Conservation (phyloP, 371 early-diverging fungal species). For the Fennellomyces sp. region DNA sequence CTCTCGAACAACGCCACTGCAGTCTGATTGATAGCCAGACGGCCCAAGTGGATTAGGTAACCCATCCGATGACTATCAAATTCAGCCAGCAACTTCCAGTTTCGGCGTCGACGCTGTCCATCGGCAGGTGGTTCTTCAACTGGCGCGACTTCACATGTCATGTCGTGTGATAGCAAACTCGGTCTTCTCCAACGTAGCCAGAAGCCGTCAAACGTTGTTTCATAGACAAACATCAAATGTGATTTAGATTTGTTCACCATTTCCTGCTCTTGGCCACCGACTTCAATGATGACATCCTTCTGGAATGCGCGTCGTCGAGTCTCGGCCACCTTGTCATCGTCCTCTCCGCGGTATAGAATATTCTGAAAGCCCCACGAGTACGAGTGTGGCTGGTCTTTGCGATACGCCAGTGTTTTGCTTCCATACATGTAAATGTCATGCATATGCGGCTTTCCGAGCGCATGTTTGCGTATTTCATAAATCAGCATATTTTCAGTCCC, state of each 20-base stretch:
- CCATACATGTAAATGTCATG: conserved; percentile 37
- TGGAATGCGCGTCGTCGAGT: conserved; percentile 45
- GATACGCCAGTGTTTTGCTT: conserved; percentile 35
- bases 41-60: conserved; percentile 42
- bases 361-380: conserved; percentile 61
- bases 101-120: conserved; percentile 5
- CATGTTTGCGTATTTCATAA: conserved; percentile 40
- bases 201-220: conserved; percentile 34
- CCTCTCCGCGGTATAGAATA: conserved; percentile 28
- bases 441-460: conserved; percentile 34
- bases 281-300: conserved; percentile 44
- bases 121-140: not conserved
- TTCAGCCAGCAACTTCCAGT: conserved; percentile 40
- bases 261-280: conserved; percentile 24
- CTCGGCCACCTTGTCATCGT: conserved; percentile 34
- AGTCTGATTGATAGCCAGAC: conserved; percentile 34
- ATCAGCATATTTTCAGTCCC: conserved; percentile 28
- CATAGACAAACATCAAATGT: conserved; percentile 42
- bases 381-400: conserved; percentile 49
- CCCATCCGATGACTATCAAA: conserved; percentile 55
- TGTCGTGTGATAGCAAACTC: conserved; percentile 45
- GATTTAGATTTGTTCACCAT: conserved; percentile 37
- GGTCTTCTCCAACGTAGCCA: conserved; percentile 44
- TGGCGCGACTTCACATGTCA: conserved; percentile 33
- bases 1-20: conserved; percentile 27